Evolutionary conservation across 768 basidiomycete genomes (phyloP).

Genomic region (Pleurotus djamor): DNA sequence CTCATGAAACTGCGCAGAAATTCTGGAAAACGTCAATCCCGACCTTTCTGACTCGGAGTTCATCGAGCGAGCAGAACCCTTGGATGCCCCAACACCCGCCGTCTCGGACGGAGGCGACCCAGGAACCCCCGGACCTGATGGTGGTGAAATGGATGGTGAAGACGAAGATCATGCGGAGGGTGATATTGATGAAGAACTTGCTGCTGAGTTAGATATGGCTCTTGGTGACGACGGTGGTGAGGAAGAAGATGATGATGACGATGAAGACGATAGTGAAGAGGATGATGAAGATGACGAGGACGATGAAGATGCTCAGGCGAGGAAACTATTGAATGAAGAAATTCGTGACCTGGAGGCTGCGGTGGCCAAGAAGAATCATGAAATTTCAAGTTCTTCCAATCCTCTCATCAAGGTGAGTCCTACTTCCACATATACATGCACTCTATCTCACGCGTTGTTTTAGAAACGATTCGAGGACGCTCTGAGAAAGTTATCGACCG

Average conservation of each 20-base stretch:
- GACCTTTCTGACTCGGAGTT: slow-evolving; percentile 90
- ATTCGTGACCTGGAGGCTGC: slow-evolving; percentile 88
- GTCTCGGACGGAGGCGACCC: slow-evolving; percentile 66
- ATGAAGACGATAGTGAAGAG: slow-evolving; percentile 65
- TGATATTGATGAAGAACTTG: slow-evolving; percentile 86
- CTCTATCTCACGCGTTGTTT: neutral
- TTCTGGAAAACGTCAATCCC: slow-evolving; percentile 88
- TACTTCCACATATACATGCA: neutral
- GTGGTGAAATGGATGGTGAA: slow-evolving; percentile 54
- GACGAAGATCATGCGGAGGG: slow-evolving; percentile 66
- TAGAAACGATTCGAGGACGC: slow-evolving; percentile 95
- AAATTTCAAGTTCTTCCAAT: slow-evolving; percentile 82
- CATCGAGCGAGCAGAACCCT: slow-evolving; percentile 62
- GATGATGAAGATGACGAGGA: slow-evolving; percentile 83
- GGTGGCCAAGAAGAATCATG: slow-evolving; percentile 79
- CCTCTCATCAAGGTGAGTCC: slow-evolving; percentile 75
- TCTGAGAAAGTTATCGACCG: slow-evolving; percentile 81
- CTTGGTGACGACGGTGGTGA: slow-evolving; percentile 65
- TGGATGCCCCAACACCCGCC: slow-evolving; percentile 72
- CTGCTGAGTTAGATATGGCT: slow-evolving; percentile 85
- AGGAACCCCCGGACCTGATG: slow-evolving; percentile 55
- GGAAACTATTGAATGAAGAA: slow-evolving; percentile 83
- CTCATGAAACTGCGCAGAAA: slow-evolving; percentile 39
- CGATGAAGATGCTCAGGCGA: slow-evolving; percentile 75
- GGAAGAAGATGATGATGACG: slow-evolving; percentile 58